These are phyloP conservation scores for Colletotrichum lini DNA, from an alignment of 2,329 filamentous ascomycete species.

Conservation along the genomic window DNA sequence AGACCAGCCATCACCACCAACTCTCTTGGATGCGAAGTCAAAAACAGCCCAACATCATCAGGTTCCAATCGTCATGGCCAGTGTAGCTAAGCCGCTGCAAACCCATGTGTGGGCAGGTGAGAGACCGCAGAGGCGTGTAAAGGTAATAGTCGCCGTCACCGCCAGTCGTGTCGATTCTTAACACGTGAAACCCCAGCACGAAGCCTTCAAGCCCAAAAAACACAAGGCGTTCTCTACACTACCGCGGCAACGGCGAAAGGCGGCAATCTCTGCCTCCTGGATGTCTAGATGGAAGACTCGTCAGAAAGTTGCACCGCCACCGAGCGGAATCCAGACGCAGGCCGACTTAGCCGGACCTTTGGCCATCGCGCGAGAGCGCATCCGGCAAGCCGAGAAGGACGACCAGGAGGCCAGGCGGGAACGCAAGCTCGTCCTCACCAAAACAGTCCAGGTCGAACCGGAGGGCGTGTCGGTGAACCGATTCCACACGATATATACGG, in stretches of 20 bases:
- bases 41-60: not conserved
- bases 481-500: conserved; percentile 23
- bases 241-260: not conserved
- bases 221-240: not conserved
- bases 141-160: not conserved
- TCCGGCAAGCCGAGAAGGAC: not conserved
- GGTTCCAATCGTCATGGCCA: conserved; percentile 29
- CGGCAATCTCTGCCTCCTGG: conserved; percentile 17
- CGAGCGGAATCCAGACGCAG: not conserved
- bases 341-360: not conserved
- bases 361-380: not conserved
- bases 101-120: conserved; percentile 15
- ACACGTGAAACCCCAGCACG: not conserved
- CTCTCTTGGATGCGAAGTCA: conserved; percentile 14
- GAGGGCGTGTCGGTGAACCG: conserved; percentile 22
- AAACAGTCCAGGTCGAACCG: not conserved
- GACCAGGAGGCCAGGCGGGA: not conserved
- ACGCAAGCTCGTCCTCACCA: not conserved
- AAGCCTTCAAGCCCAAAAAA: conserved; percentile 6
- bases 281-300: conserved; percentile 27
- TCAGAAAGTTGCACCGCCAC: not conserved
- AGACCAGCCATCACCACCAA: not conserved
- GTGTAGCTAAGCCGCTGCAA: conserved; percentile 17
- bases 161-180: not conserved
- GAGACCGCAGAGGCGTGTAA: conserved; percentile 10